Conservation (phyloP, 805 yeast genomes). For the Diddensiella caesifluorescens region DNA sequence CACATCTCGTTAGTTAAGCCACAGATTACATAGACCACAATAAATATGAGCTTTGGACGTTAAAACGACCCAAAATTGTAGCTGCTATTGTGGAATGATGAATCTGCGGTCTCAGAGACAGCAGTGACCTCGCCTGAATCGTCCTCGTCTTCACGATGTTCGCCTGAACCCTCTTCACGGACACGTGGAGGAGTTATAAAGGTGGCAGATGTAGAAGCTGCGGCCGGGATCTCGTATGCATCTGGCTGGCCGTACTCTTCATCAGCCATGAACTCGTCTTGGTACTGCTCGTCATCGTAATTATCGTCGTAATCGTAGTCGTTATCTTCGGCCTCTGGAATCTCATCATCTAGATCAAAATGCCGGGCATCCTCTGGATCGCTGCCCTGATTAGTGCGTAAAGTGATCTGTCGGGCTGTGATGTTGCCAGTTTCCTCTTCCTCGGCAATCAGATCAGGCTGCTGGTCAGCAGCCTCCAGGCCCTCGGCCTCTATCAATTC, state of each 20-base stretch:
- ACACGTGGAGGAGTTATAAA: background rate
- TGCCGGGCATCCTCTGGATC: conserved; percentile 16
- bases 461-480: background rate
- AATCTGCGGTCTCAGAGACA: background rate
- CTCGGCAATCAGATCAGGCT: background rate
- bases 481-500: conserved; percentile 24
- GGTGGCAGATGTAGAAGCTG: no score
- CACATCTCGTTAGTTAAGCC: no score
- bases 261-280: conserved; percentile 22
- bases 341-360: conserved; percentile 19
- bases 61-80: background rate
- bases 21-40: no score
- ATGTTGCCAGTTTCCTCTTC: background rate
- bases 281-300: conserved; percentile 20
- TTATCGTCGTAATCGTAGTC: conserved; percentile 22
- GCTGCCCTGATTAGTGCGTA: background rate
- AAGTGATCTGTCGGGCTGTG: conserved; percentile 2
- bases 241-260: conserved; percentile 18
- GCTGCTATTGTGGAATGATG: background rate
- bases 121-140: background rate
- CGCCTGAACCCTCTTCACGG: background rate
- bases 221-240: no score
- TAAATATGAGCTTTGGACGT: no score
- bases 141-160: background rate
- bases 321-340: conserved; percentile 21